Conservation (phyloP, 192 early-diverging fungal species). For the Rhizophagus prolifer region DNA sequence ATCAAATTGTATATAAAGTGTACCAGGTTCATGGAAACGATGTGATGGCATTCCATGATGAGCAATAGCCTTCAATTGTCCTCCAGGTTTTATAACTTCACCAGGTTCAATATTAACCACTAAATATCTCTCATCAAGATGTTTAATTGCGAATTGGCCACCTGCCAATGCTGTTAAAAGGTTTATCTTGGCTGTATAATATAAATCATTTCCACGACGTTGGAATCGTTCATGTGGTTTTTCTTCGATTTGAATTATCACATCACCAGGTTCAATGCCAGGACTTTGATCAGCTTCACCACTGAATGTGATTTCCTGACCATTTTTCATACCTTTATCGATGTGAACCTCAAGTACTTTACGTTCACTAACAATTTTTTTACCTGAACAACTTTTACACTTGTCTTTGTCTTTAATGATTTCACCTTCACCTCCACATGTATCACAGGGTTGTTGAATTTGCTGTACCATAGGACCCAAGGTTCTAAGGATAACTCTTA, state of each 20-base stretch:
- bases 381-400: slow-evolving; percentile 89
- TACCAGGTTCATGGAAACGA: slow-evolving; percentile 86
- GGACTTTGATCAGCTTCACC: slow-evolving; percentile 98
- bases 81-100: slow-evolving; percentile 90
- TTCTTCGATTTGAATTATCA: slow-evolving; percentile 95
- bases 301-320: slow-evolving; percentile 90
- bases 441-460: slow-evolving; percentile 94
- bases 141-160: slow-evolving; percentile 87
- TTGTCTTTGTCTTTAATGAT: slow-evolving; percentile 87
- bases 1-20: slow-evolving; percentile 90
- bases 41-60: slow-evolving; percentile 93
- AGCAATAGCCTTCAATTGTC: slow-evolving; percentile 16
- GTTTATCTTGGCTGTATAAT: slow-evolving; percentile 91
- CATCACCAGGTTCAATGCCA: slow-evolving; percentile 92
- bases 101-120: slow-evolving; percentile 89
- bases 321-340: slow-evolving; percentile 97
- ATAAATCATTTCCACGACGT: slow-evolving; percentile 90
- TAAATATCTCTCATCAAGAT: slow-evolving; percentile 90
- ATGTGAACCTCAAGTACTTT: slow-evolving; percentile 98
- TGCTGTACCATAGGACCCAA: slow-evolving; percentile 99
- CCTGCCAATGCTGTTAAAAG: slow-evolving; percentile 94
- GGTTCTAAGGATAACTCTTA: slow-evolving; percentile 86
- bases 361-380: slow-evolving; percentile 83
- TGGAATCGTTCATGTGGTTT: slow-evolving; percentile 92
- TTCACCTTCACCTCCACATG: slow-evolving; percentile 90